Evolutionary conservation across 2,329 filamentous ascomycete species (phyloP).

Genomic region (Trichoderma pleuroti): DNA sequence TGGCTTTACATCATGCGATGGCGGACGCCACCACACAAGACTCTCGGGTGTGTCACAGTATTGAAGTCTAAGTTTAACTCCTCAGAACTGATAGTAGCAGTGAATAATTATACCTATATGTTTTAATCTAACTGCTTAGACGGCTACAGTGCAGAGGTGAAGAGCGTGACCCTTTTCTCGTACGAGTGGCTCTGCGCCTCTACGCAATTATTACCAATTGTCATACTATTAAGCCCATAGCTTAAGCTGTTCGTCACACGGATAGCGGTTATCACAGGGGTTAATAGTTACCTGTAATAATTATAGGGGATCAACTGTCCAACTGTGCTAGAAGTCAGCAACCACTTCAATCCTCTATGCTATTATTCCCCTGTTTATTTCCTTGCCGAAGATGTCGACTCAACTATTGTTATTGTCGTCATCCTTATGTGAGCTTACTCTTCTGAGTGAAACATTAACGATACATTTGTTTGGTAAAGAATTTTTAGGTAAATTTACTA

Average conservation of each 20-base stretch:
- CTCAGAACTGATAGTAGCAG: not conserved
- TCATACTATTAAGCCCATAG: not conserved
- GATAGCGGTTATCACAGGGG: no score
- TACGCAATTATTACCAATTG: not conserved
- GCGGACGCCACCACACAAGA: not conserved
- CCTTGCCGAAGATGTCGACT: no score
- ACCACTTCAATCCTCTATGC: no score
- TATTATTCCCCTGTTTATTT: no score
- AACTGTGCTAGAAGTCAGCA: no score
- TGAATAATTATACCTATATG: not conserved
- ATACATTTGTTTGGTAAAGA: not conserved
- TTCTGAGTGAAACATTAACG: not conserved
- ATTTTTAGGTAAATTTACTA: not conserved
- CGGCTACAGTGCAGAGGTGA: not conserved
- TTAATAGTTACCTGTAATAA: no score
- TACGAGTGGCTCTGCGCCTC: not conserved
- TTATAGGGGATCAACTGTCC: no score
- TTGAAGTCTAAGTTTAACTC: not conserved
- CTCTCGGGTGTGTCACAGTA: not conserved
- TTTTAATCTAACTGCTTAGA: not conserved
- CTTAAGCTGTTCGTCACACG: not conserved
- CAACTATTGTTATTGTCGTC: not conserved
- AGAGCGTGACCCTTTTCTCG: not conserved
- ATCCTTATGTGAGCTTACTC: not conserved
- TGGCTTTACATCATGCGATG: not conserved